Evolutionary conservation across 129 eudicot species (phyloP), one percentile per base, ranked within the genome.

Genomic region (Daucus carota): DNA sequence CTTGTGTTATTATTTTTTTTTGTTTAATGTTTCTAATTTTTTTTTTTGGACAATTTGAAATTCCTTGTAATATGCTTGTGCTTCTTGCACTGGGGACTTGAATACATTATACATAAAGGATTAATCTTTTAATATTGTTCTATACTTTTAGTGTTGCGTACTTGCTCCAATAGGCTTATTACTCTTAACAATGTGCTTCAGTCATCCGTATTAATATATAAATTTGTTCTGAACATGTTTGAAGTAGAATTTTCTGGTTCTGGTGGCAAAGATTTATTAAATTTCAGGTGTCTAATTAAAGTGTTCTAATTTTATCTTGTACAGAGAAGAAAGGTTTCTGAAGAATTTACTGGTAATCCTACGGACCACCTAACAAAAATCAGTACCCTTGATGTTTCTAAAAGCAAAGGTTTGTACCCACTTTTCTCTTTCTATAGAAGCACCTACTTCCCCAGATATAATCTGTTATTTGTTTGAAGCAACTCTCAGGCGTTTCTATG

Each of bases 241-340:
- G 4, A 57, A 57, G 31, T 22, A 54, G 13, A 20, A 54, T 54
- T 54, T 54, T 24, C 0, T 22, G 2, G 28, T 17, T 20, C 9
- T 17, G 28, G 14, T 22, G 8, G 5, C 22, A 8, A 11, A 38
- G 47, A 38, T 70, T 34, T 40, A 40, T 8, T 70, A 33, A n/a
- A 26, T 24, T 5, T 70, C 45, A 22, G 47, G 52, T 42, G 74
- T 12, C 57, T 72, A 16, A 46, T 73, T 0, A 14, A 7, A 12
- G 38, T 43, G 20, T 47, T 73, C 5, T 28, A 18, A 34, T 73
- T 36, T 48, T 74, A 67, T 78, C 29, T 75, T 41, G 13, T 75
- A 84, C 87, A 90, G 93, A 91, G 77, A 75, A 77, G 50, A 78
- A 88, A 88, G 84, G 72, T 78, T 16, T 54, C 66, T 15, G 79